These are phyloP conservation scores for Angophora floribunda DNA, from an alignment of 345 rosid species.

Conservation along the genomic window DNA sequence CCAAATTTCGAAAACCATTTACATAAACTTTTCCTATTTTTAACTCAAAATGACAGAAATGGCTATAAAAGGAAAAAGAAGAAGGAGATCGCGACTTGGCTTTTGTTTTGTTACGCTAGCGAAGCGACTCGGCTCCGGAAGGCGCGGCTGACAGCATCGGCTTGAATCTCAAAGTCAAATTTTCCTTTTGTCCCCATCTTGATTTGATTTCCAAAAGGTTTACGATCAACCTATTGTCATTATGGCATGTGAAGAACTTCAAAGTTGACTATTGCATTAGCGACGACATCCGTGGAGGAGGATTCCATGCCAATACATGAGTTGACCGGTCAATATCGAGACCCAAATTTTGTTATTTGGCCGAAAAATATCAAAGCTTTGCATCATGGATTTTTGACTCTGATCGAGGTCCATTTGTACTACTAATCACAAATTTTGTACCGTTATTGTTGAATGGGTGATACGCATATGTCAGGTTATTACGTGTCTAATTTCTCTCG, in stretches of 20 bases:
- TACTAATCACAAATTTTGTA: neutral
- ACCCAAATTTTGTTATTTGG: neutral
- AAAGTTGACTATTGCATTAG: neutral
- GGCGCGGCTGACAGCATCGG: neutral
- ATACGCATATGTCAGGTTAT: neutral
- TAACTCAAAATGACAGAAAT: neutral
- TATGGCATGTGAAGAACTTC: neutral
- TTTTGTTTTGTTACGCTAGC: neutral
- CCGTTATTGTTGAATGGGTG: neutral
- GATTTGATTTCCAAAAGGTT: neutral
- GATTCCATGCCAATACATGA: neutral
- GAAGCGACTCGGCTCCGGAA: neutral
- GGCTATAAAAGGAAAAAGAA: neutral
- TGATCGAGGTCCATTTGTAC: neutral
- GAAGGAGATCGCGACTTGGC: neutral
- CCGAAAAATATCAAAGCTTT: neutral
- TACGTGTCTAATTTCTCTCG: neutral
- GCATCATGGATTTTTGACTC: neutral
- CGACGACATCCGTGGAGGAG: neutral
- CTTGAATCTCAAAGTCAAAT: neutral
- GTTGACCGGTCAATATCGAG: neutral
- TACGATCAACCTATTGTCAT: neutral
- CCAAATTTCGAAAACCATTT: accelerated
- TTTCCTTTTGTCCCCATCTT: neutral
- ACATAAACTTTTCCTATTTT: neutral